phyloP scores from a whole-genome alignment of 306 rosid species.

The Cucumis sativus region Cucumber_9930_V3 NC_026655.2:20201001-20201500 shows the following conservation, averaged over 20 bases:
- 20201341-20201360: slow-evolving; percentile 46
- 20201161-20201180: slow-evolving; percentile 42
- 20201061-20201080: slow-evolving; percentile 72
- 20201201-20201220: slow-evolving; percentile 55
- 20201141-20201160: slow-evolving; percentile 55
- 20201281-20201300: slow-evolving; percentile 53
- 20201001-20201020: slow-evolving; percentile 58
- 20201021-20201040: slow-evolving; percentile 63
- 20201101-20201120: slow-evolving; percentile 80
- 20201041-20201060: slow-evolving; percentile 78
- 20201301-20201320: slow-evolving; percentile 50
- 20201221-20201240: slow-evolving; percentile 61
- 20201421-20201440: slow-evolving; percentile 36
- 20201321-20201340: slow-evolving; percentile 68
- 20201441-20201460: slow-evolving; percentile 57
- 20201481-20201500: slow-evolving; percentile 59
- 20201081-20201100: slow-evolving; percentile 43
- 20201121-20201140: slow-evolving; percentile 63
- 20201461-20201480: slow-evolving; percentile 56
- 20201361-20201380: slow-evolving; percentile 66
- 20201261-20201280: slow-evolving; percentile 68
- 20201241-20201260: slow-evolving; percentile 40
- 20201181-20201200: slow-evolving; percentile 69
- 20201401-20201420: slow-evolving; percentile 49
- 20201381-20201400: slow-evolving; percentile 45